Percentiles rank a stretch among this genome's conserved stretches.
phyloP scores from a whole-genome alignment of 345 rosid genomes.

The Brassica nigra region DNA sequence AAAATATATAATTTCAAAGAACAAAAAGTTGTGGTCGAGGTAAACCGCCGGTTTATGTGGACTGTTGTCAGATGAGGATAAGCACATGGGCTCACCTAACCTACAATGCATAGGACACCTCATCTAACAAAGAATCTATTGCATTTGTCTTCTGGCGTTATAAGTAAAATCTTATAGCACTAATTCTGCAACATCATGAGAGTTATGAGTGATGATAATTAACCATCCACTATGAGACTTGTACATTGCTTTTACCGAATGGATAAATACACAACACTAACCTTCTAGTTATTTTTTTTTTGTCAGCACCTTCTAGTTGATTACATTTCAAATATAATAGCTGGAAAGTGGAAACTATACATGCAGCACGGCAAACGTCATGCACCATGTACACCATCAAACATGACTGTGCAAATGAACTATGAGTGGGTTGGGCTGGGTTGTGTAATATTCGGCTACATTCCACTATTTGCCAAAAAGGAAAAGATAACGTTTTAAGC shows the following conservation, averaged over 20 bases:
- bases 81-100: constrained; percentile 27
- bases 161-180: background rate
- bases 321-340: background rate
- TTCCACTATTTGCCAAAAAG: constrained; percentile 37
- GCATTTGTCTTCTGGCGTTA: background rate
- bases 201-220: background rate
- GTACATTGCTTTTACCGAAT: background rate
- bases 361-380: background rate
- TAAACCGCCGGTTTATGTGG: constrained; percentile 34
- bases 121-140: background rate
- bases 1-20: background rate
- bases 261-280: background rate
- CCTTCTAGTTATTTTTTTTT: background rate
- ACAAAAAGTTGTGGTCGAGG: constrained; percentile 35
- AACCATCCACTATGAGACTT: background rate
- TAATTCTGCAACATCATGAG: background rate
- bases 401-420: background rate
- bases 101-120: constrained; percentile 20
- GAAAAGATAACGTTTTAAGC: constrained; percentile 33
- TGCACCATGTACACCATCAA: background rate
- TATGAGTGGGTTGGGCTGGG: background rate
- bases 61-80: constrained; percentile 35
- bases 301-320: too few relatives aligned
- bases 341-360: background rate
- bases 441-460: constrained; percentile 36